Evolutionary conservation across 495 filamentous ascomycete species (phyloP).

Genomic region (Penicillium steckii): DNA sequence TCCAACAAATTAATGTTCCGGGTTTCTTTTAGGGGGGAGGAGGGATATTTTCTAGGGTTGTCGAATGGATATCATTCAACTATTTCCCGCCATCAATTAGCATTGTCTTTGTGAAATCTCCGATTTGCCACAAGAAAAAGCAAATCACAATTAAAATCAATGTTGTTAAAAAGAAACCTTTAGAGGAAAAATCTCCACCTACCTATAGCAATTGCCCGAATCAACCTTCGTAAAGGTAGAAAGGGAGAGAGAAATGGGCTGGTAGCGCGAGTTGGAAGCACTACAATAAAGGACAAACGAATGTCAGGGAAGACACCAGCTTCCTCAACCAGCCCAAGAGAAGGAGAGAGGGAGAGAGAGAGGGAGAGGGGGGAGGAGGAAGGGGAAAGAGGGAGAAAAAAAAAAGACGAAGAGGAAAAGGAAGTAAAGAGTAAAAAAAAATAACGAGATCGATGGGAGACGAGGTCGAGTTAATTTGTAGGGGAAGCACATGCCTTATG

Average conservation of each 20-base stretch:
- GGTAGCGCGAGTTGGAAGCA: constrained; percentile 8
- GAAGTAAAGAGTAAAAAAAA: constrained; percentile 11
- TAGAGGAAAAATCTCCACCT: neutral
- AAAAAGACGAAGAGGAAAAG: constrained; percentile 17
- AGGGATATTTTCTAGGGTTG: neutral
- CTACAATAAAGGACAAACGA: constrained; percentile 20
- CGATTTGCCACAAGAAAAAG: neutral
- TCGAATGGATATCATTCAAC: neutral
- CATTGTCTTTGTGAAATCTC: neutral
- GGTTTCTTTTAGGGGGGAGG: neutral
- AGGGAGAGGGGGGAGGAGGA: constrained; percentile 13
- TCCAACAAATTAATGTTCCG: neutral
- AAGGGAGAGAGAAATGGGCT: constrained; percentile 8
- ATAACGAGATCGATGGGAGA: constrained; percentile 2
- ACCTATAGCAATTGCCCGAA: neutral
- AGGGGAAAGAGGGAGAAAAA: constrained; percentile 12
- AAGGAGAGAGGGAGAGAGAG: constrained; percentile 12
- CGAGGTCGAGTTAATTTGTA: constrained; percentile 3
- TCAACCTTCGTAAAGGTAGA: neutral
- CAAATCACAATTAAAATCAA: too few species aligned
- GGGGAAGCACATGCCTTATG: constrained; percentile 2
- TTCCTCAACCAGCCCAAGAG: constrained; percentile 24
- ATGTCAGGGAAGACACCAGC: constrained; percentile 25
- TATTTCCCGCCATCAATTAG: neutral
- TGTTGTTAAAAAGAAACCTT: too few species aligned